These are phyloP conservation scores for Cadophora luteo-olivacea DNA, from an alignment of 2,329 filamentous ascomycete species.

Conservation along the genomic window DNA sequence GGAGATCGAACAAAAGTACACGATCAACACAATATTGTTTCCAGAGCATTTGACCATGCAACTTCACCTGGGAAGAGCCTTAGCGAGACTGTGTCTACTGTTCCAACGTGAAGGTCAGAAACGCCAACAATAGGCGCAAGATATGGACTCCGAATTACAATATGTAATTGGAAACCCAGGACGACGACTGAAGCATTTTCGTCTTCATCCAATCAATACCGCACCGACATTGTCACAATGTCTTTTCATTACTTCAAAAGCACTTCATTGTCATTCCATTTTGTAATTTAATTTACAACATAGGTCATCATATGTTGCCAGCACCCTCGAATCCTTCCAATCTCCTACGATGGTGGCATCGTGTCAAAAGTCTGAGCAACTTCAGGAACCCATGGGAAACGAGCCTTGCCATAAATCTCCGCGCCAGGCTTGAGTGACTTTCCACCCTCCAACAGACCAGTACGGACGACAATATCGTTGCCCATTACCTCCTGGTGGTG, in stretches of 20 bases:
- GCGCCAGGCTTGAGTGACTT: too few relatives aligned
- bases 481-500: too few relatives aligned
- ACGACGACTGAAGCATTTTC: too few relatives aligned
- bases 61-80: neutral
- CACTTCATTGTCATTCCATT: conserved; percentile 2
- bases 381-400: conserved; percentile 58
- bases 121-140: too few relatives aligned
- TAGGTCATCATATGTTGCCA: too few relatives aligned
- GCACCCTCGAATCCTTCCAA: neutral
- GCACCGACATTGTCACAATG: neutral
- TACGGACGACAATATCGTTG: too few relatives aligned
- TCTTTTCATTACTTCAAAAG: neutral
- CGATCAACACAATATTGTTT: neutral
- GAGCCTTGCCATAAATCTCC: conserved; percentile 60
- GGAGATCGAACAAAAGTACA: neutral
- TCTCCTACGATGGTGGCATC: conserved; percentile 48
- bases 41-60: neutral
- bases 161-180: too few relatives aligned
- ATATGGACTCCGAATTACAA: too few relatives aligned
- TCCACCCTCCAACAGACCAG: too few relatives aligned
- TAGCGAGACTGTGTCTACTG: neutral
- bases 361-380: conserved; percentile 54
- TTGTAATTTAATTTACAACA: too few relatives aligned
- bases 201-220: too few relatives aligned
- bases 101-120: too few relatives aligned